These are phyloP conservation scores for Coniochaeta pulveracea DNA, from an alignment of 2,329 filamentous ascomycete species.

Conservation along the genomic window DNA sequence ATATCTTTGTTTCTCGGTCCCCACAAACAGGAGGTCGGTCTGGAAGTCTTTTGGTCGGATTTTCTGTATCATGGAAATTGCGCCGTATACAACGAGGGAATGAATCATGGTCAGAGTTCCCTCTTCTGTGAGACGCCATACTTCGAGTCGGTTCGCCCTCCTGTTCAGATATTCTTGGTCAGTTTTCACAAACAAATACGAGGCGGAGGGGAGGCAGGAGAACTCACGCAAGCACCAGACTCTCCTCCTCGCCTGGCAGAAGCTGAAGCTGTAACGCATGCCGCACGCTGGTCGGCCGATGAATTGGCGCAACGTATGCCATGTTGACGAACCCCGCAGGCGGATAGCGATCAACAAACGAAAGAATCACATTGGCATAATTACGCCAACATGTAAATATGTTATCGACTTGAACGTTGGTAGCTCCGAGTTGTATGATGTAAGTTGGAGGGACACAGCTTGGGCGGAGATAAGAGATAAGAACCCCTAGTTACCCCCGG, in stretches of 20 bases:
- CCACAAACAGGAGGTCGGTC: conserved; percentile 82
- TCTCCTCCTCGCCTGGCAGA: conserved; percentile 62
- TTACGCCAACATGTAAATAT: background rate
- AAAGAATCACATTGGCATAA: background rate
- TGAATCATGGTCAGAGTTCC: conserved; percentile 54
- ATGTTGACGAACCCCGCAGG: too few relatives aligned
- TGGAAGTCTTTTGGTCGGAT: conserved; percentile 62
- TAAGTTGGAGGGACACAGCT: conserved; percentile 1
- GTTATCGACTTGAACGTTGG: too few relatives aligned
- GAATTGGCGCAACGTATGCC: conserved; percentile 92
- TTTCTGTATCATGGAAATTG: conserved; percentile 73
- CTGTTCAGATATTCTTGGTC: conserved; percentile 27
- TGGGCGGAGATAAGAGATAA: conserved; percentile 1
- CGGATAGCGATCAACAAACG: background rate
- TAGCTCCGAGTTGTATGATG: background rate
- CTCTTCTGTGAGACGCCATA: conserved; percentile 60
- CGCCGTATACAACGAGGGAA: conserved; percentile 70
- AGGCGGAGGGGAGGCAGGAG: conserved; percentile 2
- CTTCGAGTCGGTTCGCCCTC: conserved; percentile 75
- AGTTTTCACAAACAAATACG: background rate
- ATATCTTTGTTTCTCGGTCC: conserved; percentile 81
- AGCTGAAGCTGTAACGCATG: conserved; percentile 78
- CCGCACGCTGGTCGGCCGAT: conserved; percentile 80
- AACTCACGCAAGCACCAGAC: conserved; percentile 76
- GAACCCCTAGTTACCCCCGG: background rate